These are phyloP conservation scores for Asterionellopsis glacialis DNA, from an alignment of 108 stramenopile genomes.

Conservation along the genomic window DNA sequence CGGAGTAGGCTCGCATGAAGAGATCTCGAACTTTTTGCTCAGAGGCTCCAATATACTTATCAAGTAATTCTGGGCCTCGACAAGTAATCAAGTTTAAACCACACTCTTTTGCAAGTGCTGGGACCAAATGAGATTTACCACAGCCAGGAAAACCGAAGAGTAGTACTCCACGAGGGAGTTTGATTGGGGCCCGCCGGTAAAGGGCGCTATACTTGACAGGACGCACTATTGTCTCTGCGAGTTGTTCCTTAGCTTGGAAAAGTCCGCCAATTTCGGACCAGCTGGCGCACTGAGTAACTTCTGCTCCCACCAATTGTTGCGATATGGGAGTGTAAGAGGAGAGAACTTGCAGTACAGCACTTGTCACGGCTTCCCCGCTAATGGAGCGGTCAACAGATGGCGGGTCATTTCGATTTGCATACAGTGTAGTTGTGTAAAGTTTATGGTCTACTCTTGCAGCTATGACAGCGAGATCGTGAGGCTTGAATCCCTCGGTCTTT, in stretches of 20 bases:
- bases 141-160: constrained; percentile 75
- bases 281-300: neutral
- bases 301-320: constrained; percentile 24
- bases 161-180: constrained; percentile 70
- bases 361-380: neutral
- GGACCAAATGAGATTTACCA: constrained; percentile 82
- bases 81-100: constrained; percentile 85
- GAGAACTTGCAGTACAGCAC: constrained; percentile 10
- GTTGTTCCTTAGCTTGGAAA: constrained; percentile 54
- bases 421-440: neutral
- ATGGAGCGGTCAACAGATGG: neutral
- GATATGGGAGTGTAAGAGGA: constrained; percentile 29
- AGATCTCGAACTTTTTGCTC: constrained; percentile 94
- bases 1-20: constrained; percentile 82
- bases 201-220: constrained; percentile 67
- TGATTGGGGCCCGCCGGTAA: constrained; percentile 57
- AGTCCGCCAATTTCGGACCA: constrained; percentile 78
- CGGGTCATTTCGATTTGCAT: neutral
- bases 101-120: constrained; percentile 81
- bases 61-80: constrained; percentile 93
- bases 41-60: constrained; percentile 96
- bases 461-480: constrained; percentile 51
- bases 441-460: constrained; percentile 27
- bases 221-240: constrained; percentile 49
- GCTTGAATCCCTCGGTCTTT: constrained; percentile 50